Conservation (phyloP, 768 basidiomycete species). For the Pilatotrama ljubarskyi region DNA sequence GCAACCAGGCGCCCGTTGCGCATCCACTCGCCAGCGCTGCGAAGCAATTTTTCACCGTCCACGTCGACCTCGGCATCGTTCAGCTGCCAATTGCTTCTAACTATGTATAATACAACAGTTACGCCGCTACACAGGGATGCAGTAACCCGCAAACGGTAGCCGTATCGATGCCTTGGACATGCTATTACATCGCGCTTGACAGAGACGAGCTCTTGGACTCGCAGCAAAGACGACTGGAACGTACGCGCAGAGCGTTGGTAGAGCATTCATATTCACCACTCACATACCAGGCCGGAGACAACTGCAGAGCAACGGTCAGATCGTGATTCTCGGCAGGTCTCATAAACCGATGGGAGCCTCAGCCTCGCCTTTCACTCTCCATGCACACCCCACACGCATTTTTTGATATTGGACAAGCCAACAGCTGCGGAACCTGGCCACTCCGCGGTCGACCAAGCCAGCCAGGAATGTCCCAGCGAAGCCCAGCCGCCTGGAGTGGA, state of each 20-base stretch:
- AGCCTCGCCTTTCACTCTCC: conserved; percentile 90
- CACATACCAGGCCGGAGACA: not conserved
- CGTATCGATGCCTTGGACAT: too few species aligned
- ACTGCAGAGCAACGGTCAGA: conserved; percentile 9
- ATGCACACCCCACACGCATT: conserved; percentile 57
- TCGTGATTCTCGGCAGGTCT: not conserved
- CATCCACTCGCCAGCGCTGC: not conserved
- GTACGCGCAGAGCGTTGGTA: not conserved
- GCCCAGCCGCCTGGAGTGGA: conserved; percentile 8
- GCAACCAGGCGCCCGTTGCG: not conserved
- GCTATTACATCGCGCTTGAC: too few species aligned
- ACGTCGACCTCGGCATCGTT: not conserved
- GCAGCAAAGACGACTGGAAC: too few species aligned
- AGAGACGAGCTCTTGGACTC: too few species aligned
- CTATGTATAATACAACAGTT: not conserved
- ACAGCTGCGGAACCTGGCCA: conserved; percentile 3
- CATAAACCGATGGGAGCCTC: conserved; percentile 42
- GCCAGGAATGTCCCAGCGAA: not conserved
- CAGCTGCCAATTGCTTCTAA: not conserved
- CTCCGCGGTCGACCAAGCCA: not conserved
- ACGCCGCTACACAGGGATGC: not conserved
- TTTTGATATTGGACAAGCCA: conserved; percentile 31
- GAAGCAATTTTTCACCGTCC: not conserved
- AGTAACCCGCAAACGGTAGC: not conserved
- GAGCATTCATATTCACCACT: not conserved